Evolutionary conservation across 345 rosid species (phyloP), one percentile per base, ranked within the genome.

Genomic region (Laguncularia racemosa): DNA sequence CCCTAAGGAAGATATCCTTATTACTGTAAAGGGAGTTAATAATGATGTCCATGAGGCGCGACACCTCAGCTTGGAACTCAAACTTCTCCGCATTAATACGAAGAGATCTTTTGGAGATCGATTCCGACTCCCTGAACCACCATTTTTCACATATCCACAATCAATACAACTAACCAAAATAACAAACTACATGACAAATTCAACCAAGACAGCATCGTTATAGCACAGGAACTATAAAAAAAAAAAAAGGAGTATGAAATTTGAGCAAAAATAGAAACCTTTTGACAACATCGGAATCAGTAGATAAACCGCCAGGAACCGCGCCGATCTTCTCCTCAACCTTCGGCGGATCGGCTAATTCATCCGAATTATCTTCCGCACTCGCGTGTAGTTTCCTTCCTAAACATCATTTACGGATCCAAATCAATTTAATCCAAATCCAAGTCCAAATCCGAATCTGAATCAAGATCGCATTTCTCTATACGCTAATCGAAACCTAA

Each of bases 21-120:
- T 93, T 93, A 62, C 99, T 93, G 72, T 93, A 89, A 14, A 93
- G 96, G 67, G 99, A 93, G 84, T 93, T 93, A 75, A 93, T 82
- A 50, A 93, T 70, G 65, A 93, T 93, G 55, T 93, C 99, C 99
- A 93, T 89, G 46, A 87, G 97, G 83, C 99, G 79, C 60, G 99
- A 93, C 48, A 89, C 99, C 85, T 93, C 99, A 49, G 99, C 99
- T 62, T 93, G 99, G 81, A 93, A 93, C 80, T 89, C 85, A 71
- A 86, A 93, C 75, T 87, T 93, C 86, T 89, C 91, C 71, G 91
- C 97, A 71, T 58, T 80, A 60, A 60, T 68, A 14, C 99, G 97
- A 59, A 93, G 89, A 2, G 95, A 68, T 67, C 80, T 89, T 78
- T 73, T 82, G 28, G 98, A 92, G 64, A 93, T 93, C 53, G 99